Conservation (phyloP, 176 grass and related monocot species). For the Miscanthus lutarioriparius region DNA sequence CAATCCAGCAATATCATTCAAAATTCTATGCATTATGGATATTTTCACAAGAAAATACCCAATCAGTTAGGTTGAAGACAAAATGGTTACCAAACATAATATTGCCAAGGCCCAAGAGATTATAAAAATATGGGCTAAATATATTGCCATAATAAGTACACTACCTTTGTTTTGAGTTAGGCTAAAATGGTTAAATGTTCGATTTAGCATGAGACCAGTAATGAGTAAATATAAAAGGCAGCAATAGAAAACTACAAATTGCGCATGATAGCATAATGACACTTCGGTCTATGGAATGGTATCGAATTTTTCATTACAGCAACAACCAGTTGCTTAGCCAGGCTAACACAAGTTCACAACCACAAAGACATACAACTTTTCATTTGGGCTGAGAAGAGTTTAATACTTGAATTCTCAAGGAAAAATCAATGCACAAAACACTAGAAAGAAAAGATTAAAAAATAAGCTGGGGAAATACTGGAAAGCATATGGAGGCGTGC, state of each 20-base stretch:
- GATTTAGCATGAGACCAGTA: neutral
- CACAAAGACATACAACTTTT: neutral
- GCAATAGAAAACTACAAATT: neutral
- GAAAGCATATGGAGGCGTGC: neutral
- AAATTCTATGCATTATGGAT: neutral
- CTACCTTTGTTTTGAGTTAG: neutral
- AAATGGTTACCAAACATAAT: conserved; percentile 3
- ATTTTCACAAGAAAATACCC: neutral
- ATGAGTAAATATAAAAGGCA: too few species aligned
- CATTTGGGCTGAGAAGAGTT: neutral
- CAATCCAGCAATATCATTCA: neutral
- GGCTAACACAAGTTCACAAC: neutral
- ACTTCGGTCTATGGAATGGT: neutral
- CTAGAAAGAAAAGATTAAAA: neutral
- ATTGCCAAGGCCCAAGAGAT: neutral
- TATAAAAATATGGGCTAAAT: neutral
- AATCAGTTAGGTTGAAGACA: neutral
- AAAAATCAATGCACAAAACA: neutral
- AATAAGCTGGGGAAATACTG: neutral
- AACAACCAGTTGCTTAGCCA: neutral
- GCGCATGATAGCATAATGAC: neutral
- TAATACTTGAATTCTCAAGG: neutral
- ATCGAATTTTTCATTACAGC: neutral
- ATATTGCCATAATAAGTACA: neutral
- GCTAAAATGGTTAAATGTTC: neutral